A percentile compares a stretch with the other conserved stretches of the same genome.
These are phyloP conservation scores for Saccharomycopsis amapae DNA, from an alignment of 805 yeast species.

Conservation along the genomic window DNA sequence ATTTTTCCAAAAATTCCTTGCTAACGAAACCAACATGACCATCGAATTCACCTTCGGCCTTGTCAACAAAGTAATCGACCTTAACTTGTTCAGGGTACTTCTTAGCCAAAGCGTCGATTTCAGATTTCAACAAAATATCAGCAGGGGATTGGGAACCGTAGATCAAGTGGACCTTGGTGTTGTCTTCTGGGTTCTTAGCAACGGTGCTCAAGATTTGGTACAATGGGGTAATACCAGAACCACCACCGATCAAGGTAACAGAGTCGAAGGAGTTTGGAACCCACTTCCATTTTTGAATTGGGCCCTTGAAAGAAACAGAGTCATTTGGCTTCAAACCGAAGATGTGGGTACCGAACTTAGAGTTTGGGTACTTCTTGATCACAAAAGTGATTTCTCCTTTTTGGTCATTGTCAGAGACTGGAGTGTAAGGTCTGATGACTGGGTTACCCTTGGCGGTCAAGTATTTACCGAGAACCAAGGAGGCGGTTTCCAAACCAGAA, in stretches of 20 bases:
- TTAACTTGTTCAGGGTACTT: constrained; percentile 72
- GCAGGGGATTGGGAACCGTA: constrained; percentile 72
- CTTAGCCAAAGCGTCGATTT: constrained; percentile 61
- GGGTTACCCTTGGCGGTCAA: constrained; percentile 77
- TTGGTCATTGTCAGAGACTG: constrained; percentile 60
- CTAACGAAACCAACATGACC: constrained; percentile 69
- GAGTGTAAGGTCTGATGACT: constrained; percentile 88
- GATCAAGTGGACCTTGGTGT: constrained; percentile 76
- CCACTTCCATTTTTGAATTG: constrained; percentile 87
- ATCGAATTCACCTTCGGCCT: constrained; percentile 37
- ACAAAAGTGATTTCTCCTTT: constrained; percentile 74
- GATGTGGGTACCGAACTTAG: constrained; percentile 76
- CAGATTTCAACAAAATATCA: constrained; percentile 78
- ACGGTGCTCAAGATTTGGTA: constrained; percentile 78
- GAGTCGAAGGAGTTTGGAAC: constrained; percentile 74
- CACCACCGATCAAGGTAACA: constrained; percentile 87
- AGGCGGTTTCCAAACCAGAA: constrained; percentile 75
- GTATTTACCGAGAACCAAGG: constrained; percentile 73
- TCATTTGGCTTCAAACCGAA: constrained; percentile 68
- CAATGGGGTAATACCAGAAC: constrained; percentile 94
- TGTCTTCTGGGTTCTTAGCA: constrained; percentile 73
- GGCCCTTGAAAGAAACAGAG: constrained; percentile 87
- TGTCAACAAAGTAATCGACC: constrained; percentile 75
- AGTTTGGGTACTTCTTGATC: constrained; percentile 77
- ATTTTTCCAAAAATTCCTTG: constrained; percentile 57